Evolutionary conservation across 495 filamentous ascomycete genomes (phyloP).

Genomic region (Annulohypoxylon moriforme): DNA sequence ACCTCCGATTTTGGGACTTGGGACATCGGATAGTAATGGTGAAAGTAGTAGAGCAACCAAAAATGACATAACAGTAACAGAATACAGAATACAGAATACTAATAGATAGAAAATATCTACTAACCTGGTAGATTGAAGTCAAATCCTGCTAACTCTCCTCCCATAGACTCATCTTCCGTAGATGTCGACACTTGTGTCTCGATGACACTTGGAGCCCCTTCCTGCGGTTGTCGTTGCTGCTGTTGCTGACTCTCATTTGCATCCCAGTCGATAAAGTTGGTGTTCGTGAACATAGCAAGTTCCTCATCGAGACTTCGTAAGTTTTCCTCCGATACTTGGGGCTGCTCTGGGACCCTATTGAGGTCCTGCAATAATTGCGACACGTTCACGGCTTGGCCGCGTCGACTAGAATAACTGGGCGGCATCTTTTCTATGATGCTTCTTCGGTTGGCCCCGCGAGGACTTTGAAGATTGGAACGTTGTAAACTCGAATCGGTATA

Average conservation of each 20-base stretch:
- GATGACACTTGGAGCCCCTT: slow-evolving; percentile 41
- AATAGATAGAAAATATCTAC: slow-evolving; percentile 38
- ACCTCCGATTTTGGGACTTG: neutral
- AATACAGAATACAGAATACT: too few species aligned
- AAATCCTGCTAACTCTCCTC: slow-evolving; percentile 52
- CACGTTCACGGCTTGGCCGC: slow-evolving; percentile 75
- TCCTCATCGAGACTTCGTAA: slow-evolving; percentile 70
- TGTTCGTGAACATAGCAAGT: slow-evolving; percentile 90
- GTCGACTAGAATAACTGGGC: slow-evolving; percentile 69
- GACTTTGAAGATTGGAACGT: neutral
- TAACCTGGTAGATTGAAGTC: slow-evolving; percentile 53
- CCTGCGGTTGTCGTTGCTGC: slow-evolving; percentile 14
- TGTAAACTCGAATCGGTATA: slow-evolving; percentile 12
- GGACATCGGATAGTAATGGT: neutral
- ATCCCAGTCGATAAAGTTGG: slow-evolving; percentile 94
- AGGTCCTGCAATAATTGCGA: slow-evolving; percentile 88
- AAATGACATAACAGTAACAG: slow-evolving; percentile 19
- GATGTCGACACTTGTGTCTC: slow-evolving; percentile 49
- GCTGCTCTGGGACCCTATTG: slow-evolving; percentile 74
- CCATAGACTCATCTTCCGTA: slow-evolving; percentile 48
- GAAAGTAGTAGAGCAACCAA: slow-evolving; percentile 14
- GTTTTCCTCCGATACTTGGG: slow-evolving; percentile 74
- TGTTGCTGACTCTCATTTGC: slow-evolving; percentile 40
- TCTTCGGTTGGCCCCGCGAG: slow-evolving; percentile 4
- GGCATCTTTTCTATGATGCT: slow-evolving; percentile 27